Evolutionary conservation across 768 basidiomycete species (phyloP).

Genomic region (Holtermannia corniformis): DNA sequence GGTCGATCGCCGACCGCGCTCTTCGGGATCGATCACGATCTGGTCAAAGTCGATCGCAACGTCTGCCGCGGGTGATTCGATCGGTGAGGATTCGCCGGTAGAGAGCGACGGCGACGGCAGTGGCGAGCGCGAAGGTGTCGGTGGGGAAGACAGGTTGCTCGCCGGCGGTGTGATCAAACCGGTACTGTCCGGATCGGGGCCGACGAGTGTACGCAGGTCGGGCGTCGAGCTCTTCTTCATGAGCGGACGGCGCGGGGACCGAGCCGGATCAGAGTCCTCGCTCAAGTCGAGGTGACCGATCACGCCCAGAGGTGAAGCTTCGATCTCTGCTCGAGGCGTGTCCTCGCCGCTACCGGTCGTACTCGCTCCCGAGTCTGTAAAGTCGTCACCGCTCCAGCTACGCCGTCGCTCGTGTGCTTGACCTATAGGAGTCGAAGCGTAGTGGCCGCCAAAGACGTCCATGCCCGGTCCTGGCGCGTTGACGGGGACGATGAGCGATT

Average conservation of each 20-base stretch:
- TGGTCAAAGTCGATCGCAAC: constrained; percentile 15
- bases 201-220: constrained; percentile 20
- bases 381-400: constrained; percentile 34
- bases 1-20: constrained; percentile 14
- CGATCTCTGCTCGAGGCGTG: constrained; percentile 4
- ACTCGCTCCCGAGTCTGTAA: constrained; percentile 16
- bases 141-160: constrained; percentile 33
- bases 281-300: not conserved
- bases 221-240: constrained; percentile 23
- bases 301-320: constrained; percentile 11
- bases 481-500: not conserved
- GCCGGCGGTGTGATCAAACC: constrained; percentile 34
- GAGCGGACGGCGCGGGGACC: constrained; percentile 8
- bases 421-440: constrained; percentile 18
- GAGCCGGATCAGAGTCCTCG: constrained; percentile 8
- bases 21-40: constrained; percentile 25
- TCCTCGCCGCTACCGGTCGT: not conserved
- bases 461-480: constrained; percentile 8
- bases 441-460: constrained; percentile 26
- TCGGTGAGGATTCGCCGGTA: constrained; percentile 30
- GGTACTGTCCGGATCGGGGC: constrained; percentile 11
- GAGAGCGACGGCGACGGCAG: constrained; percentile 28
- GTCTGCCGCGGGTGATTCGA: constrained; percentile 14
- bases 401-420: constrained; percentile 23
- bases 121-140: constrained; percentile 15